These are phyloP conservation scores for Geoglossum glabrum DNA, from an alignment of 495 filamentous ascomycete genomes.

Conservation along the genomic window DNA sequence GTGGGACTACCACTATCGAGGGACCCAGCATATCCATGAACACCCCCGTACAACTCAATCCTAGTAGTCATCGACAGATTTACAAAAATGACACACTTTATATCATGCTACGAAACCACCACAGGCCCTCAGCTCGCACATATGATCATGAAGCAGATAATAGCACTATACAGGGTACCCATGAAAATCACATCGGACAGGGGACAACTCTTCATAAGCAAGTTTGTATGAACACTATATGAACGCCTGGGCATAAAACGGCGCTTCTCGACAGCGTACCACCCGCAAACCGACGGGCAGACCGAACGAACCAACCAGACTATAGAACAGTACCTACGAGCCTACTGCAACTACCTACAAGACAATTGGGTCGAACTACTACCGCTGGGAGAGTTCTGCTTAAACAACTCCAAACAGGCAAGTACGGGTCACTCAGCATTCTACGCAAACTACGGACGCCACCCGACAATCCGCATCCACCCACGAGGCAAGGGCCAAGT, in stretches of 20 bases:
- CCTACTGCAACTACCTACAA: neutral
- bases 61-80: constrained; percentile 4
- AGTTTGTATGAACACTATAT: neutral
- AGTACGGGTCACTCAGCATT: neutral
- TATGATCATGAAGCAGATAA: neutral
- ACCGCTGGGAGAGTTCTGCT: neutral
- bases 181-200: constrained; percentile 2
- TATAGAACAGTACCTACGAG: neutral
- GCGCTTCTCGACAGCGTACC: neutral
- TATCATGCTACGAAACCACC: neutral
- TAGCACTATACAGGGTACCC: neutral
- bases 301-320: neutral
- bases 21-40: too few species aligned
- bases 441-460: neutral
- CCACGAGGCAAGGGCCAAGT: neutral
- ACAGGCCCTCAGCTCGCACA: neutral
- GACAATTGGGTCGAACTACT: constrained; percentile 1
- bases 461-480: neutral
- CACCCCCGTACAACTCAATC: constrained; percentile 4
- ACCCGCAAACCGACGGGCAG: constrained; percentile 3
- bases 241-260: neutral
- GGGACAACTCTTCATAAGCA: neutral
- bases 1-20: constrained; percentile 2
- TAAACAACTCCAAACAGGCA: neutral
- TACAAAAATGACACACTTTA: constrained; percentile 3